Conservation (phyloP, 2,329 filamentous ascomycete species). For the Penicillium sumatraense region DNA sequence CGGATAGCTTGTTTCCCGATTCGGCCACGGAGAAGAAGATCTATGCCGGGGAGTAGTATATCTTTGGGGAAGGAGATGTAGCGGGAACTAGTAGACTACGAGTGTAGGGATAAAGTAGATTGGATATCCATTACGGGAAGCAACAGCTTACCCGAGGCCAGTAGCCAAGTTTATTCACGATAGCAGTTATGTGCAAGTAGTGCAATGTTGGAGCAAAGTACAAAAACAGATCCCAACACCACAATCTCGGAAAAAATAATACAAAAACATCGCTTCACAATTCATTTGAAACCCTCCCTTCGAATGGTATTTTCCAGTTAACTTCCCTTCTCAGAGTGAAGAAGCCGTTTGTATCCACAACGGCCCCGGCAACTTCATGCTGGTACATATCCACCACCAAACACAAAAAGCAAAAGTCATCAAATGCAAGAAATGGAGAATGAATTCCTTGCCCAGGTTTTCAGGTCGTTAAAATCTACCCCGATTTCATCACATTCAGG, state of each 20-base stretch:
- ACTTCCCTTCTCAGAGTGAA: neutral
- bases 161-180: neutral
- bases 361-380: neutral
- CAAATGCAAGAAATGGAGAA: neutral
- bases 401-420: neutral
- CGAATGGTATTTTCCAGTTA: no score
- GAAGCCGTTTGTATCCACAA: neutral
- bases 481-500: neutral
- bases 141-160: neutral
- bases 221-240: neutral
- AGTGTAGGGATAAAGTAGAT: no score
- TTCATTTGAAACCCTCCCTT: no score
- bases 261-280: neutral
- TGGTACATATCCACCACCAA: neutral
- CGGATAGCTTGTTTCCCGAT: slow-evolving; percentile 21
- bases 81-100: no score
- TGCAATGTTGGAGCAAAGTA: neutral
- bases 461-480: neutral
- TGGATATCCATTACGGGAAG: neutral
- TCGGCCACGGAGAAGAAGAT: neutral
- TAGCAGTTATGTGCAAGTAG: neutral
- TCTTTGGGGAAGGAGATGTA: no score
- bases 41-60: no score
- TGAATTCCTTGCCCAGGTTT: neutral
- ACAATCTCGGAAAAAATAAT: neutral